A percentile compares a stretch with the other conserved stretches of the same genome.
These are phyloP conservation scores for Allium cepa DNA, from an alignment of 106 monocot species.

Conservation along the genomic window DNA sequence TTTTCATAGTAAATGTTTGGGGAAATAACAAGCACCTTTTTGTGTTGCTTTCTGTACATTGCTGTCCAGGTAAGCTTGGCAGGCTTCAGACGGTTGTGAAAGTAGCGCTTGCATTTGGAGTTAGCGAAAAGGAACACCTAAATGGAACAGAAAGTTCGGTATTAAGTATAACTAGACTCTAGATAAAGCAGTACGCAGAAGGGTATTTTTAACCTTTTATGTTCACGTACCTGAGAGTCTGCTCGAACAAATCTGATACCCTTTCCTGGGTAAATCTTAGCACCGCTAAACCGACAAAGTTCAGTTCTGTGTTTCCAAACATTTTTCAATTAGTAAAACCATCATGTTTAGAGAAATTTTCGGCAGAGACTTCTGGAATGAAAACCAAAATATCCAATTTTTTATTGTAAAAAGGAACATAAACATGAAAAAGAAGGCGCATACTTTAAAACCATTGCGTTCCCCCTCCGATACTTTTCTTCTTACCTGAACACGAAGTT, in stretches of 20 bases:
- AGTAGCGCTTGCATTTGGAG: conserved; percentile 64
- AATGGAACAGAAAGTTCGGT: not conserved
- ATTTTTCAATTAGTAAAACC: not conserved
- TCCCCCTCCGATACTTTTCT: too few relatives aligned
- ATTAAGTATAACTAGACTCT: not conserved
- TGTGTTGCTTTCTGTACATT: conserved; percentile 78
- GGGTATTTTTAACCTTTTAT: not conserved
- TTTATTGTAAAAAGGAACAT: too few relatives aligned
- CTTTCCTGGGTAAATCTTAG: conserved; percentile 73
- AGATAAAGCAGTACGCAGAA: not conserved
- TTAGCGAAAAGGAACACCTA: conserved; percentile 57
- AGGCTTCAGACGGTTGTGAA: conserved; percentile 67
- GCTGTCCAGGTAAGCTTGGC: conserved; percentile 73
- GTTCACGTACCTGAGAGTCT: conserved; percentile 52
- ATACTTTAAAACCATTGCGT: too few relatives aligned
- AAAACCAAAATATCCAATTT: too few relatives aligned
- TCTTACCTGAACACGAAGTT: too few relatives aligned
- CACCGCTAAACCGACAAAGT: conserved; percentile 75
- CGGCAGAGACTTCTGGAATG: too few relatives aligned
- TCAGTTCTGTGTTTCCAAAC: conserved; percentile 40
- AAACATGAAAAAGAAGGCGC: too few relatives aligned
- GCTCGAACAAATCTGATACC: conserved; percentile 62
- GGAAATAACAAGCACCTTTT: conserved; percentile 34
- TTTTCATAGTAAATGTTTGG: too few relatives aligned
- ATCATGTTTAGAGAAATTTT: too few relatives aligned